Evolutionary conservation across 2,329 filamentous ascomycete genomes (phyloP).

Genomic region (Colletotrichum brevisporum): DNA sequence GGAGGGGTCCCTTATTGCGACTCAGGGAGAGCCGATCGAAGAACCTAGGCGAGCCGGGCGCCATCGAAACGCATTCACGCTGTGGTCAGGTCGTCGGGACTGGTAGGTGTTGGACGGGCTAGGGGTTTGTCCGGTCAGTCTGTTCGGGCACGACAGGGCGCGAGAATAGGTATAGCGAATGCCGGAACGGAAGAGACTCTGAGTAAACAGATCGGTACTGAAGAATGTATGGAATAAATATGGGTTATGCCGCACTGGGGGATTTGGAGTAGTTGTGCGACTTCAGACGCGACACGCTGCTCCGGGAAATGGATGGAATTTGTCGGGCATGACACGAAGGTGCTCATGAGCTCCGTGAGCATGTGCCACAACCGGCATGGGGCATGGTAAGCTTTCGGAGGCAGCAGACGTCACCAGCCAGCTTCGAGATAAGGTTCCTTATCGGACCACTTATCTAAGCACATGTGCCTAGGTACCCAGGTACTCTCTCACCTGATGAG

Average conservation of each 20-base stretch:
- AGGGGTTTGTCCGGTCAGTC: too few species aligned
- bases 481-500: too few species aligned
- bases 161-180: neutral
- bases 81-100: slow-evolving; percentile 7
- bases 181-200: neutral
- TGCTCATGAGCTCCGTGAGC: slow-evolving; percentile 40
- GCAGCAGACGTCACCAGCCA: slow-evolving; percentile 29
- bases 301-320: neutral
- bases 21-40: slow-evolving; percentile 39
- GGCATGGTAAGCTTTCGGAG: slow-evolving; percentile 1
- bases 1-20: slow-evolving; percentile 42
- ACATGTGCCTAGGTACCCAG: too few species aligned
- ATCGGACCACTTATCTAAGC: neutral
- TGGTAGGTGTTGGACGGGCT: neutral
- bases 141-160: neutral
- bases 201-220: neutral
- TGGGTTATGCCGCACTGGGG: neutral
- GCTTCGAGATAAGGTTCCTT: neutral
- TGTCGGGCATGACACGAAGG: neutral
- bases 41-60: slow-evolving; percentile 34
- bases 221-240: too few species aligned
- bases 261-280: neutral
- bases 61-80: slow-evolving; percentile 32
- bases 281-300: neutral
- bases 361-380: slow-evolving; percentile 36